Percentiles rank a stretch among this genome's conserved stretches.
Evolutionary conservation across 345 rosid genomes (phyloP).

Genomic region (Eutrema heterophyllum): DNA sequence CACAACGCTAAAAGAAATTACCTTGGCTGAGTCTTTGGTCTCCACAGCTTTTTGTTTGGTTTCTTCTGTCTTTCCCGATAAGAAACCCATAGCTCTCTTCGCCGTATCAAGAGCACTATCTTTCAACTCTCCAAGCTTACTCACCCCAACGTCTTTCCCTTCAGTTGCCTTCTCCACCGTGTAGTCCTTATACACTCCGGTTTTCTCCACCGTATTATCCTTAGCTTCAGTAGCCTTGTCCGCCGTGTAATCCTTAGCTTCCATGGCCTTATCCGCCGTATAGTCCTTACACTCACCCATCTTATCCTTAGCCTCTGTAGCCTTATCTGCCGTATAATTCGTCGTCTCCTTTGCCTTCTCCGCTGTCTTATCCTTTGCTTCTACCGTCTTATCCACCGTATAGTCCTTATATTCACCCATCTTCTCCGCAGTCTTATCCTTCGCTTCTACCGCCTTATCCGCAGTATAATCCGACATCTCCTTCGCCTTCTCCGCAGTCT

Average conservation of each 20-base stretch:
- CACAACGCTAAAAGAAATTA: not conserved
- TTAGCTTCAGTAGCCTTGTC: constrained; percentile 32
- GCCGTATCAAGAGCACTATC: constrained; percentile 58
- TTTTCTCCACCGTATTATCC: constrained; percentile 29
- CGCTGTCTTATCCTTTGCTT: constrained; percentile 5
- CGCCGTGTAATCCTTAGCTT: constrained; percentile 27
- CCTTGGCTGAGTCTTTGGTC: constrained; percentile 43
- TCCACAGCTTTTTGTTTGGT: constrained; percentile 45
- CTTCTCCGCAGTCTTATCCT: constrained; percentile 13
- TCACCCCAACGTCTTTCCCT: constrained; percentile 31
- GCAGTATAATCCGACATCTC: not conserved
- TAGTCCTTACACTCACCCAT: constrained; percentile 24
- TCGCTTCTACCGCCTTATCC: not conserved
- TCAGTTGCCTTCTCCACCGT: constrained; percentile 31
- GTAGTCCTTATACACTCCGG: constrained; percentile 21
- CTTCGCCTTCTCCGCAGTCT: not conserved
- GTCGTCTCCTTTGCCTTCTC: constrained; percentile 22
- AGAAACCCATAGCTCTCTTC: constrained; percentile 44
- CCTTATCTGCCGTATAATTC: constrained; percentile 23
- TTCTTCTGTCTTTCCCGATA: constrained; percentile 56
- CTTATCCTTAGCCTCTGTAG: constrained; percentile 26
- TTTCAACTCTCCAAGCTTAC: constrained; percentile 43
- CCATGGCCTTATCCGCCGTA: constrained; percentile 28
- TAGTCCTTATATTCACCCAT: constrained; percentile 13
- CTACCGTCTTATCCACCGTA: constrained; percentile 24